Base-by-base conservation (phyloP, 768 basidiomycete genomes). In the Mycena galericulata region DNA sequence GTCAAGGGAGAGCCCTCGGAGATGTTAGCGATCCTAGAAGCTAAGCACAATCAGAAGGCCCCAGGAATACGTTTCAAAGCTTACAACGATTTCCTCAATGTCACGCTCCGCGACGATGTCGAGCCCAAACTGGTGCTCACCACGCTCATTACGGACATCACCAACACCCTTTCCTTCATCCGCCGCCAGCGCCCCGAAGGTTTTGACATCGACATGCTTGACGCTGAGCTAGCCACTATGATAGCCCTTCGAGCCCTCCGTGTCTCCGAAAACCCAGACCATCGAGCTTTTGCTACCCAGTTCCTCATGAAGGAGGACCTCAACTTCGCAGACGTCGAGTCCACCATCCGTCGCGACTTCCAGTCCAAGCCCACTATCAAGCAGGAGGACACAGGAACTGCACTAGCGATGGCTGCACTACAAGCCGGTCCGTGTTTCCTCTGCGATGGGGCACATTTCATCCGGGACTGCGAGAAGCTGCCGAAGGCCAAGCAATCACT, bases 211-310 rank as follows among this genome's bases (percentile, higher is more conserved):
- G 47, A n/a, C 26, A 15, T 49, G 9, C 65, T 58, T 38, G 65
- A 66, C 17, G 65, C 32, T 17, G 65, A 66, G 22, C 56, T 68
- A 20, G 67, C 67, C 32, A 57, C 54, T 11, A 64, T 68, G 67
- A 55, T 56, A 18, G 27, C 53, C 4, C 53, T 68, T 24, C 60
- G 67, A 47, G 67, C 67, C 14, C 43, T 68, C 3, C 62, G 56
- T 22, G 32, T 38, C 32, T 64, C 60, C 24, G 45, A 56, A 9
- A 27, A 47, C 46, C 2, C 30, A 9, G 59, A 49, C 18, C 55
- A 58, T 40, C 60, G 46, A 15, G 17, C 56, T 18, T 61, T 64
- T 36, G 53, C 55, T 10, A 41, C 43, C 32, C 30, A 58, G 24
- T 55, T 57, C 53, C 55, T 53, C n/a, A 54, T 68, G 54, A 68